These are phyloP conservation scores for Canariomyces notabilis DNA, from an alignment of 2,329 filamentous ascomycete species.

Conservation along the genomic window DNA sequence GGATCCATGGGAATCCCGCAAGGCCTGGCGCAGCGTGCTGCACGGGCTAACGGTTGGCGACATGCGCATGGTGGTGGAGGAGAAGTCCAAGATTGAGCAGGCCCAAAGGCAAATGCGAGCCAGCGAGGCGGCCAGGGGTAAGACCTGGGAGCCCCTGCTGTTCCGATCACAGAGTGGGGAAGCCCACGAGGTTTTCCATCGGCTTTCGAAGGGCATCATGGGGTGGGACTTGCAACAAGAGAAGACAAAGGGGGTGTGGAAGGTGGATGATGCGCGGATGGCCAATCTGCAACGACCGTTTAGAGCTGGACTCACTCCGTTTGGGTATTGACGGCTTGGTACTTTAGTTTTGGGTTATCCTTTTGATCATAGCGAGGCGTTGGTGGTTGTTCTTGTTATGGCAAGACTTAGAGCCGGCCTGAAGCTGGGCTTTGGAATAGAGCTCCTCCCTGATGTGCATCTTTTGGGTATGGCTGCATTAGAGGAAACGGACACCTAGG, in stretches of 20 bases:
- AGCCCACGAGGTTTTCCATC: conserved; percentile 31
- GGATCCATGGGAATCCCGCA: conserved; percentile 72
- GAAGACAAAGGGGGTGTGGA: conserved; percentile 37
- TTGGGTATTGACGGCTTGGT: conserved; percentile 22
- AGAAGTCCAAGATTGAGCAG: conserved; percentile 79
- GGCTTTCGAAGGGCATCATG: conserved; percentile 28
- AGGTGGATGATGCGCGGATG: conserved; percentile 27
- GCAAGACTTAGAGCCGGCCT: background rate
- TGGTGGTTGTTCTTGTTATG: background rate
- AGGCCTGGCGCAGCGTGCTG: conserved; percentile 75
- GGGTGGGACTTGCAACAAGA: conserved; percentile 30
- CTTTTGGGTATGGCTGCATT: too few relatives aligned
- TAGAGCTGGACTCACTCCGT: conserved; percentile 30
- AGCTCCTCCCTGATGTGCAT: too few relatives aligned
- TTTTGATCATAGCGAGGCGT: conserved; percentile 24
- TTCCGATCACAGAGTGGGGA: conserved; percentile 29
- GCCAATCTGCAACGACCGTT: conserved; percentile 30
- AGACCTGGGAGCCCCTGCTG: conserved; percentile 38
- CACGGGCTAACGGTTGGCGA: conserved; percentile 67
- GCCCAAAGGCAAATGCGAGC: conserved; percentile 71
- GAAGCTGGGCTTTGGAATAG: background rate
- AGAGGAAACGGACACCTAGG: too few relatives aligned
- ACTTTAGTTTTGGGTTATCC: background rate
- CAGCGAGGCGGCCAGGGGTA: conserved; percentile 52
- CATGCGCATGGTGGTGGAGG: conserved; percentile 62